These are phyloP conservation scores for Micromonas commoda DNA, from an alignment of 139 green algal genomes.

Conservation along the genomic window DNA sequence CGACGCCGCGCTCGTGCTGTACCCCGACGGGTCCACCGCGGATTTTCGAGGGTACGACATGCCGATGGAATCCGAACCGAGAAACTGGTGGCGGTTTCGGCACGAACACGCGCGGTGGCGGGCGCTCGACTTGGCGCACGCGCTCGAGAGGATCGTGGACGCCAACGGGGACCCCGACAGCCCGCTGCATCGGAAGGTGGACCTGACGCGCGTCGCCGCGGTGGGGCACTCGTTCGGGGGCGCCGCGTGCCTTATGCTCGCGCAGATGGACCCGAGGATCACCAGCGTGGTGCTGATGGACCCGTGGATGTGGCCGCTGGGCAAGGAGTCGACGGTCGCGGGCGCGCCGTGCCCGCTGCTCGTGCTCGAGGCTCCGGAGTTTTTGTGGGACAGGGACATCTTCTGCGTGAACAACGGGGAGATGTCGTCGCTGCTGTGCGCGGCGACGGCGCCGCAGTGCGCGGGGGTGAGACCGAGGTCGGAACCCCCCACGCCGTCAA, in stretches of 20 bases:
- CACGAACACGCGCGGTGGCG: background rate
- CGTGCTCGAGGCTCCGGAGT: constrained; percentile 4
- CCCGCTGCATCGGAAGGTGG: background rate
- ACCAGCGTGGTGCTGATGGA: constrained; percentile 13
- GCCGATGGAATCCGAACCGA: background rate
- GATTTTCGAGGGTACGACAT: constrained; percentile 23
- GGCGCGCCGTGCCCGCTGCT: constrained; percentile 3
- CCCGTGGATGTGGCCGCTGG: constrained; percentile 23
- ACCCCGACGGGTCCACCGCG: constrained; percentile 5
- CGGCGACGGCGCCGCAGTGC: background rate
- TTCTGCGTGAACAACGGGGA: constrained; percentile 18
- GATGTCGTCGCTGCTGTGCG: constrained; percentile 1
- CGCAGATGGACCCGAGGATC: constrained; percentile 14
- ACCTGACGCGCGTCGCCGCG: constrained; percentile 3
- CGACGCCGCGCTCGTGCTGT: constrained; percentile 21
- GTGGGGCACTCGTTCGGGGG: constrained; percentile 15
- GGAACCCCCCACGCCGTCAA: too few relatives aligned
- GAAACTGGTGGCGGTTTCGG: constrained; percentile 17
- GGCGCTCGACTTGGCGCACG: background rate
- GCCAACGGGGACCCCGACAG: background rate
- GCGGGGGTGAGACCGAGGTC: background rate
- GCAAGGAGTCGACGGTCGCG: background rate
- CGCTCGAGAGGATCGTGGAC: background rate
- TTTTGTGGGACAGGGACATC: constrained; percentile 15
- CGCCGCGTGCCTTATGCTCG: background rate